phyloP scores from a whole-genome alignment of 345 rosid genomes.

The Eucalyptus camaldulensis region DNA sequence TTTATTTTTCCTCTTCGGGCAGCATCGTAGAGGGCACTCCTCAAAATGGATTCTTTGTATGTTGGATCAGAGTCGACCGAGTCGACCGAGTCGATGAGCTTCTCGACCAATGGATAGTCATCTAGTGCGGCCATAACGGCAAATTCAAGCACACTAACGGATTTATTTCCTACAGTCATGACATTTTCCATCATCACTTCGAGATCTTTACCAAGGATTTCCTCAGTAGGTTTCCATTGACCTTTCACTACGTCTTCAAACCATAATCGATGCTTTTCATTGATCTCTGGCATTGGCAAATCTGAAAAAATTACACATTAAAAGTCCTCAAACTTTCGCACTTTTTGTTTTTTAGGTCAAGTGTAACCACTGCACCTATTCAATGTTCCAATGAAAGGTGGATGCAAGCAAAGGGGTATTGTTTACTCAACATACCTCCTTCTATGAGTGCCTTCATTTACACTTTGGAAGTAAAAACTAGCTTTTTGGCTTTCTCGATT shows the following conservation, averaged over 20 bases:
- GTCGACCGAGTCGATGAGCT: neutral
- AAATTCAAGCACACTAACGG: neutral
- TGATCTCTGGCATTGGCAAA: neutral
- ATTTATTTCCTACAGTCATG: neutral
- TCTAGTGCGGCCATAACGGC: neutral
- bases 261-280: rapidly evolving
- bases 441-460: neutral
- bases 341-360: neutral
- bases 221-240: neutral
- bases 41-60: neutral
- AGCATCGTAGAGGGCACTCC: neutral
- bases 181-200: rapidly evolving
- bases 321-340: neutral
- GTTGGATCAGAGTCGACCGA: too few relatives aligned
- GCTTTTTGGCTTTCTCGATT: neutral
- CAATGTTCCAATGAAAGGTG: neutral
- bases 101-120: rapidly evolving
- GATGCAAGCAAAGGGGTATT: neutral
- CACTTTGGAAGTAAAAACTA: neutral
- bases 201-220: rapidly evolving
- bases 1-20: neutral
- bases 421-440: neutral
- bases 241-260: neutral
- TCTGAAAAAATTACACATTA: neutral
- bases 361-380: neutral